A percentile compares a stretch with the other conserved stretches of the same genome.
phyloP scores from a whole-genome alignment of 208 protist species.

The Acanthamoeba rhysodes region DNA sequence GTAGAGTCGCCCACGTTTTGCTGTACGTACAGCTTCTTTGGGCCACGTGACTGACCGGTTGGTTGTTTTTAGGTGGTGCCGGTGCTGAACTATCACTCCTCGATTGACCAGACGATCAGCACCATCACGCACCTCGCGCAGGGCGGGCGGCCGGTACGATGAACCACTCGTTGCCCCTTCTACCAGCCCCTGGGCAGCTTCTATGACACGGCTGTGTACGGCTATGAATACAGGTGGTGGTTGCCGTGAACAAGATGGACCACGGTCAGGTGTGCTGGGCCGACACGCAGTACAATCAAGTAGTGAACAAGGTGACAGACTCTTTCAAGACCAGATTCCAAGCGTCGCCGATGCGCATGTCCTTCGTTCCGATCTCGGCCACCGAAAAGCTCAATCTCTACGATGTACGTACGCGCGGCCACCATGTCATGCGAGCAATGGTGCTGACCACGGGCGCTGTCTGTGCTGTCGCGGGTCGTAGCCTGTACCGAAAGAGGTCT shows the following conservation, averaged over 20 bases:
- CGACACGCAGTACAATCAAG: not conserved
- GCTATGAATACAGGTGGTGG: not conserved
- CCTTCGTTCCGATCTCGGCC: slow-evolving; percentile 15
- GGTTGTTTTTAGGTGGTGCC: not conserved
- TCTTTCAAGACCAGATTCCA: not conserved
- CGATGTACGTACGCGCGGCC: not conserved
- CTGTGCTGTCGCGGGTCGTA: not conserved
- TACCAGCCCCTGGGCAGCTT: too few species aligned
- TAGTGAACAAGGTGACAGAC: not conserved
- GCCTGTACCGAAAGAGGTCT: not conserved
- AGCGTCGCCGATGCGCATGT: not conserved
- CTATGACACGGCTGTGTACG: too few species aligned
- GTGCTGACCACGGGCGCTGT: not conserved
- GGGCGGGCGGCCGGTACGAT: not conserved
- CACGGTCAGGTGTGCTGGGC: not conserved
- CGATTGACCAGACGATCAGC: not conserved
- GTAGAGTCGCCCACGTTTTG: not conserved
- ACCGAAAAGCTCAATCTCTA: not conserved
- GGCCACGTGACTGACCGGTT: too few species aligned
- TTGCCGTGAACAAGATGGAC: slow-evolving; percentile 44
- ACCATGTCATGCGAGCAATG: not conserved
- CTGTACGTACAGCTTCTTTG: too few species aligned
- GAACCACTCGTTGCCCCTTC: not conserved
- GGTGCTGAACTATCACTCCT: not conserved
- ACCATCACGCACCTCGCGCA: not conserved